Conservation (phyloP, 495 filamentous ascomycete genomes). For the Neurospora sp. region DNA sequence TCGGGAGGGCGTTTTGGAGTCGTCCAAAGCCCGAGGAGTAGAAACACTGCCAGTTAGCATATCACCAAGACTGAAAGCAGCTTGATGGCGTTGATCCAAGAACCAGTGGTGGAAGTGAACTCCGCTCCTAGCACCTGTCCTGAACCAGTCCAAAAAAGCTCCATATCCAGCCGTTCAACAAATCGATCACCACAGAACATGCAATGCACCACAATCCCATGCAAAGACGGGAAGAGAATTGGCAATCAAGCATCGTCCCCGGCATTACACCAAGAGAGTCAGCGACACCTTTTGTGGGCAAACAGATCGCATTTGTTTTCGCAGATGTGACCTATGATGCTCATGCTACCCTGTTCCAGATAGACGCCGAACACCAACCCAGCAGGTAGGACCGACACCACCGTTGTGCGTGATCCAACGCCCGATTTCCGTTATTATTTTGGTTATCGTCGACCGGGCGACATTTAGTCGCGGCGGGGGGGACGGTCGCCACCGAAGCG, state of each 20-base stretch:
- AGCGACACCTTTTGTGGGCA: conserved; percentile 73
- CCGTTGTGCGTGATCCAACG: not conserved
- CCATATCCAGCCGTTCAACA: not conserved
- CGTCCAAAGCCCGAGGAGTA: not conserved
- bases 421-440: conserved; percentile 3
- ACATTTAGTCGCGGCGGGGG: conserved; percentile 33
- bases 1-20: not conserved
- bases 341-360: conserved; percentile 32
- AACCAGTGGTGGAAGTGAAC: not conserved
- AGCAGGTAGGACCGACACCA: conserved; percentile 3
- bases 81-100: not conserved
- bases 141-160: not conserved
- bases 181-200: not conserved
- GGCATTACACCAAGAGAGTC: conserved; percentile 48
- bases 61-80: not conserved
- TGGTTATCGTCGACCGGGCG: conserved; percentile 5
- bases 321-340: conserved; percentile 33
- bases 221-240: conserved; percentile 36
- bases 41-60: not conserved
- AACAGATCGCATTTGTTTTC: conserved; percentile 43
- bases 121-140: not conserved
- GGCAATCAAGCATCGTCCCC: conserved; percentile 89
- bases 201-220: not conserved
- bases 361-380: conserved; percentile 33
- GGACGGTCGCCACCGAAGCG: conserved; percentile 38